Evolutionary conservation across 2,329 filamentous ascomycete genomes (phyloP), one percentile per base, ranked within the genome.

Genomic region (Aspergillus persii): DNA sequence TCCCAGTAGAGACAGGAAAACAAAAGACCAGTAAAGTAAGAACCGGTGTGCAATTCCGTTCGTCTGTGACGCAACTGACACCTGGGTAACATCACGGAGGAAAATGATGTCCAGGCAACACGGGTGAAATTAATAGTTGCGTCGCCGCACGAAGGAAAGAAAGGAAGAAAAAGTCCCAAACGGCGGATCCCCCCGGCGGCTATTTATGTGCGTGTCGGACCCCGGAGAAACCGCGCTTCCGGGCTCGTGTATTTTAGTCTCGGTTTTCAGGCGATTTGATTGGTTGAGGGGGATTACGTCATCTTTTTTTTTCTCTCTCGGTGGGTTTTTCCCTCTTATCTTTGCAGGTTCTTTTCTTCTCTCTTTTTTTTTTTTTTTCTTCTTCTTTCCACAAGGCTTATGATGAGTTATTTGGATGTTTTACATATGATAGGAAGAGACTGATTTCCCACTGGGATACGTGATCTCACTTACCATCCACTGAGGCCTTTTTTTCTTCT

Each of bases 11-110:
- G 18, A 23, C 18, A 71, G 69, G 72, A 70, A 73, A 72, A 73
- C 72, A 68, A 73, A 73, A 75, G 74, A 74, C 74, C 72, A 79
- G 74, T 80, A 81, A 79, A 79, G 77, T 78, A 78, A 74, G 79
- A 77, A 82, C 79, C 81, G 78, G 81, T 76, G 80, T 91, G 89
- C 89, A 92, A 94, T 94, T 90, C 83, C 84, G 79, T 89, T 78
- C 62, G 74, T 91, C 89, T 93, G 84, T 84, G 88, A 86, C 87
- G 85, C 84, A 86, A 89, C 85, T 87, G 89, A 92, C 89, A 88
- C 89, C 86, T 86, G 79, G 77, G 69, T 60, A 72, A 79, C 81
- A 83, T 78, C 76, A 81, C 63, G 74, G 66, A n/a, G 47, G 54
- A 65, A 71, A 74, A 71, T 80, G 74, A 78, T 79, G 87, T 82